Percentiles rank a stretch among this genome's conserved stretches.
Conservation (phyloP, 306 rosid genomes). For the Acacia crassicarpa region DNA sequence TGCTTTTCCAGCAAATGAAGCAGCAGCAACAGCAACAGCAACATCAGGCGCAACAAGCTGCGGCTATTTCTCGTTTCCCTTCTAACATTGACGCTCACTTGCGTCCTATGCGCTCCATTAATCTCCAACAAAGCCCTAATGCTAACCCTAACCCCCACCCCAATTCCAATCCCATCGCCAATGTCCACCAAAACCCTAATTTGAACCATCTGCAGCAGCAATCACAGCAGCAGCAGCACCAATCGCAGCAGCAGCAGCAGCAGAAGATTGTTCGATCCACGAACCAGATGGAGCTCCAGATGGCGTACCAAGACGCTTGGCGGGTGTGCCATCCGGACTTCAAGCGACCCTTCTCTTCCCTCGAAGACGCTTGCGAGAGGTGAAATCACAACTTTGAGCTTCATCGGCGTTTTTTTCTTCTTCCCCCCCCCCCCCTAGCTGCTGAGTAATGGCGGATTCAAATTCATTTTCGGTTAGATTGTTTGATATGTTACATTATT, state of each 20-base stretch:
- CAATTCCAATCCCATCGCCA: neutral
- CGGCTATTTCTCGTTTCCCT: slow-evolving; percentile 73
- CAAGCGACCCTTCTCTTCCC: slow-evolving; percentile 70
- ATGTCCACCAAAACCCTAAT: slow-evolving; percentile 5
- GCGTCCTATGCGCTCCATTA: slow-evolving; percentile 56
- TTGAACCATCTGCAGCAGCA: slow-evolving; percentile 6
- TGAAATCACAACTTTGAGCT: neutral
- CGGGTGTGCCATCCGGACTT: slow-evolving; percentile 73
- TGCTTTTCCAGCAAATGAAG: neutral
- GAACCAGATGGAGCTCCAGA: slow-evolving; percentile 66
- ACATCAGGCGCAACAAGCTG: slow-evolving; percentile 45
- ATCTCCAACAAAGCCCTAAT: slow-evolving; percentile 39
- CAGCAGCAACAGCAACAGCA: neutral
- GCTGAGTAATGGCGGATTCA: neutral
- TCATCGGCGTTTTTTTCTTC: neutral
- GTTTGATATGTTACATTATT: no score
- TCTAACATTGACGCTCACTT: slow-evolving; percentile 75
- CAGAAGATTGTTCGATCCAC: slow-evolving; percentile 55
- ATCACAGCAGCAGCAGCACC: neutral
- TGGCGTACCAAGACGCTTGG: slow-evolving; percentile 87
- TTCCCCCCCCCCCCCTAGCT: neutral
- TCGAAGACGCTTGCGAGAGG: slow-evolving; percentile 80
- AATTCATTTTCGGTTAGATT: neutral
- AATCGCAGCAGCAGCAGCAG: slow-evolving; percentile 24
- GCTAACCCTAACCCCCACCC: slow-evolving; percentile 25